Evolutionary conservation across 78 protist genomes (phyloP).

Genomic region (Dictyostelium discoideum): dicty_2.7 NC_007090.3:1210501-1211000

Average conservation of each 20-base stretch:
- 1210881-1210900: slow-evolving; percentile 52
- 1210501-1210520: no score
- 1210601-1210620: slow-evolving; percentile 48
- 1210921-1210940: slow-evolving; percentile 27
- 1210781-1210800: not conserved
- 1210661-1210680: slow-evolving; percentile 79
- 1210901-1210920: slow-evolving; percentile 31
- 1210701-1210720: slow-evolving; percentile 53
- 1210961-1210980: slow-evolving; percentile 12
- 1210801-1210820: not conserved
- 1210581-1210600: slow-evolving; percentile 13
- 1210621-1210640: slow-evolving; percentile 51
- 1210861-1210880: slow-evolving; percentile 35
- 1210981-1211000: slow-evolving; percentile 4
- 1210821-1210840: not conserved
- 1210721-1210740: slow-evolving; percentile 50
- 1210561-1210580: not conserved
- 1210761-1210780: not conserved
- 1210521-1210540: no score
- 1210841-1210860: slow-evolving; percentile 59
- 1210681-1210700: slow-evolving; percentile 34
- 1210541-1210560: no score
- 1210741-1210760: not conserved
- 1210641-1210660: slow-evolving; percentile 69
- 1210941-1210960: slow-evolving; percentile 17